These are phyloP conservation scores for Lipomyces chichibuensis DNA, from an alignment of 805 yeast genomes.

Conservation along the genomic window DNA sequence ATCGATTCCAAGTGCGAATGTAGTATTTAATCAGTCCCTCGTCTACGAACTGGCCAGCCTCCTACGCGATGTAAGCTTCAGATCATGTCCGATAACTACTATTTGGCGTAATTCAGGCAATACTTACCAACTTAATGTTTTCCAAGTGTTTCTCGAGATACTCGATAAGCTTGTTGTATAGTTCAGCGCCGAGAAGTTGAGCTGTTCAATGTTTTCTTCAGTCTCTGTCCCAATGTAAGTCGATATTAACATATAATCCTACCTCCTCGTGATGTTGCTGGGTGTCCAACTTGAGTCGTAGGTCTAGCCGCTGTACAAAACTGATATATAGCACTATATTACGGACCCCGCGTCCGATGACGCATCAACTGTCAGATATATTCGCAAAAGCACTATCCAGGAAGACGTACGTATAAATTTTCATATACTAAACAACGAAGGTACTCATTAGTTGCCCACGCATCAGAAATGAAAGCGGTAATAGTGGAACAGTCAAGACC, in stretches of 20 bases:
- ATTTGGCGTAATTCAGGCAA: not conserved
- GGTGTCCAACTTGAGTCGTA: conserved; percentile 31
- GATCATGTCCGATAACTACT: not conserved
- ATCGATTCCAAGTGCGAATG: conserved; percentile 86
- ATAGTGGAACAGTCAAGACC: not conserved
- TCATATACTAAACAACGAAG: conserved; percentile 39
- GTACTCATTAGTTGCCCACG: not conserved
- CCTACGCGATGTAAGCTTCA: conserved; percentile 41
- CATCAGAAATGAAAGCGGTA: not conserved
- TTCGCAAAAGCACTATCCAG: not conserved
- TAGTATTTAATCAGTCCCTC: conserved; percentile 81
- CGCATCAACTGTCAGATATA: not conserved
- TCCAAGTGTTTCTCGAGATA: conserved; percentile 62
- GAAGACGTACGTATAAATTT: conserved; percentile 41
- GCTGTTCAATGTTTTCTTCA: conserved; percentile 35
- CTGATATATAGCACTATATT: conserved; percentile 34
- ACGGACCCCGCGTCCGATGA: not conserved
- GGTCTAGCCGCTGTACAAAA: conserved; percentile 37
- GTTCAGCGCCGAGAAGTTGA: conserved; percentile 83
- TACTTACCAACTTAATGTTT: conserved; percentile 37
- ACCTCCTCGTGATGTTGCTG: conserved; percentile 34
- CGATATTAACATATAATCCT: not conserved
- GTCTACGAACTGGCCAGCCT: conserved; percentile 50
- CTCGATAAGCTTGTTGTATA: conserved; percentile 69
- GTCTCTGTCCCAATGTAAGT: conserved; percentile 4